Evolutionary conservation across 768 basidiomycete species (phyloP), one percentile per base, ranked within the genome.

Genomic region (Panellus pusillus): DNA sequence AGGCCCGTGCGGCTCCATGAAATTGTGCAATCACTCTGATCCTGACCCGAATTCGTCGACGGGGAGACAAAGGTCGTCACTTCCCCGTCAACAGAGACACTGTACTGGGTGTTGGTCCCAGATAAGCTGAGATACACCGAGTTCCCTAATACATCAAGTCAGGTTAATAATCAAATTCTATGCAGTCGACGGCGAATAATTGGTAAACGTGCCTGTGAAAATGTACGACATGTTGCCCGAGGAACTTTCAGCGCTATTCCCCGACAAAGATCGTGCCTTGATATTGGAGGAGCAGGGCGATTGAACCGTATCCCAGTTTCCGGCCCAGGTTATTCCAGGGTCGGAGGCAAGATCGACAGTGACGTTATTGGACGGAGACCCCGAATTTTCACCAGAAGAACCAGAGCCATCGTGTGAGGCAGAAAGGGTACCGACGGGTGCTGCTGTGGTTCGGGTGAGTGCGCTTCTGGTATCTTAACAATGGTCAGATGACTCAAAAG

Each of bases 61-160:
- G 44, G 44, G 44, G 44, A 45, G 6, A n/a, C 28, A 45, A 45
- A 45, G 32, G 17, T 45, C 29, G 44, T 45, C 44, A 17, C 44
- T 45, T 45, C n/a, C 17, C 44, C 44, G 44, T 45, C 44, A 31
- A 45, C 32, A 14, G 44, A 45, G 29, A 45, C 29, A 31, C n/a
- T 35, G 44, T 45, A 45, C 44, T 35, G 29, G 29, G 29, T 32
- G 29, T 45, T 45, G n/a, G 14, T 18, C 32, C 44, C 44, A 45
- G 44, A 45, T 17, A 45, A 31, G 32, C 44, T 45, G n/a, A 45
- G 29, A 32, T 45, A 45, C 28, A 18, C 44, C 29, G 19, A n/a
- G 29, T 17, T 9, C 19, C 44, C 44, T 45, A 17, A 45, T 31
- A 45, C 29, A 18, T 45, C 24, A 24, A 24, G 6, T 6, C 3